A percentile compares a stretch with the other conserved stretches of the same genome.
Evolutionary conservation across 129 eudicot species (phyloP).

Genomic region (Oenanthe sinensis): DNA sequence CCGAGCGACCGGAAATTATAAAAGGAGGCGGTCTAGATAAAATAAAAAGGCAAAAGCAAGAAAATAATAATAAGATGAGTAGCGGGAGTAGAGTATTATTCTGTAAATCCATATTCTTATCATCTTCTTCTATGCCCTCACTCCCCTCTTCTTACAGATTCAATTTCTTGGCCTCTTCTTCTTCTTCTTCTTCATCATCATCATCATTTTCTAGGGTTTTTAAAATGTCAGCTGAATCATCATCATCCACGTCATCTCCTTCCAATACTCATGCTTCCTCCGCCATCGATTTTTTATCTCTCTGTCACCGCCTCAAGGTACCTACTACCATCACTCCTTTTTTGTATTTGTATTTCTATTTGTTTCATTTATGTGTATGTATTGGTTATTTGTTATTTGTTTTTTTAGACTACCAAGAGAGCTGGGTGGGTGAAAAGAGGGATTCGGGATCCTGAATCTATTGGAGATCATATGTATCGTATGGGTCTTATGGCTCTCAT

Average conservation of each 20-base stretch:
- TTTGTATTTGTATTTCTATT: no score
- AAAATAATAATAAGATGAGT: conserved; percentile 1
- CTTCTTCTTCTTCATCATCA: conserved; percentile 8
- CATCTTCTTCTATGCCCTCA: conserved; percentile 1
- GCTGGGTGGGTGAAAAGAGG: conserved; percentile 88
- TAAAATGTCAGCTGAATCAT: conserved; percentile 40
- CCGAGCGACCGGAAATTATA: no score
- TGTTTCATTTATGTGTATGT: neutral
- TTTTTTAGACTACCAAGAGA: conserved; percentile 75
- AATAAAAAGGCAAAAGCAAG: neutral
- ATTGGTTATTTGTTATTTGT: neutral
- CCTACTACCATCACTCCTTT: neutral
- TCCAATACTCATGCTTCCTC: conserved; percentile 68
- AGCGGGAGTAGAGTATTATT: conserved; percentile 12
- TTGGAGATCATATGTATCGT: conserved; percentile 95
- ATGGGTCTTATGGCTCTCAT: conserved; percentile 96
- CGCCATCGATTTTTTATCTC: conserved; percentile 78
- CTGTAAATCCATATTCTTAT: conserved; percentile 2
- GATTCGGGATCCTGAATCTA: conserved; percentile 70
- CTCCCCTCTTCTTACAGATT: conserved; percentile 20
- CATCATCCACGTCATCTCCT: conserved; percentile 38
- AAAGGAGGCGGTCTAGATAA: no score
- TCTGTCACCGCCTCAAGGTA: conserved; percentile 90
- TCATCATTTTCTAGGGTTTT: conserved; percentile 41
- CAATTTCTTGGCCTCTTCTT: conserved; percentile 16